phyloP scores from a whole-genome alignment of 805 yeast genomes.

The Yamadazyma nakazawae region DNA sequence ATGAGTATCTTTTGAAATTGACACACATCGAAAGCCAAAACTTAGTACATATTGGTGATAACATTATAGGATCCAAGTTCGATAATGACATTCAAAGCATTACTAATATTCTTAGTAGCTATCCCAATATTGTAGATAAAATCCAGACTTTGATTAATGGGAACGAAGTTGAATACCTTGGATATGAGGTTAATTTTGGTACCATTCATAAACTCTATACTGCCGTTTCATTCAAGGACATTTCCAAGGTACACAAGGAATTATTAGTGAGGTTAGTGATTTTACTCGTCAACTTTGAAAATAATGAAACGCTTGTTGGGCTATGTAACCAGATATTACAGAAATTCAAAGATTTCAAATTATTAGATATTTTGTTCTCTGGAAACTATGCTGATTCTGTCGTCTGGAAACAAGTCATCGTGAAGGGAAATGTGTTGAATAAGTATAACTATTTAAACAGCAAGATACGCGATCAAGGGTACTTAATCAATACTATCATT shows the following conservation, averaged over 20 bases:
- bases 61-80: slow-evolving; percentile 23
- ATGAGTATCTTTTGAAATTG: slow-evolving; percentile 1
- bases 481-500: slow-evolving; percentile 35
- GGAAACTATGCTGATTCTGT: slow-evolving; percentile 1
- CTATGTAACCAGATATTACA: slow-evolving; percentile 22
- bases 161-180: slow-evolving; percentile 1
- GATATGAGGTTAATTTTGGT: slow-evolving; percentile 16
- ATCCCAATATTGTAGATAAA: slow-evolving; percentile 18
- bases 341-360: slow-evolving; percentile 24
- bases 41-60: slow-evolving; percentile 23
- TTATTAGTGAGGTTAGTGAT: slow-evolving; percentile 28
- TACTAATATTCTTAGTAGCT: slow-evolving; percentile 21
- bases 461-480: slow-evolving; percentile 20
- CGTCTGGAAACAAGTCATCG: slow-evolving; percentile 7
- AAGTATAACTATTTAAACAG: slow-evolving; percentile 10
- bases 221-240: slow-evolving; percentile 25
- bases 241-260: slow-evolving; percentile 26
- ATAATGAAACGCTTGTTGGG: slow-evolving; percentile 23
- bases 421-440: slow-evolving; percentile 7
- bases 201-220: slow-evolving; percentile 23
- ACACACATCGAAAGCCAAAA: slow-evolving; percentile 1
- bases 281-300: slow-evolving; percentile 32
- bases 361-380: slow-evolving; percentile 2
- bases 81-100: slow-evolving; percentile 20
- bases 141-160: slow-evolving; percentile 8